Evolutionary conservation across 164 flowering plant genomes (phyloP).

Genomic region (grape (Vitis vinifera)): ASM3070453v1 NC_081819.1:16251001-16251500

Average conservation of each 20-base stretch:
- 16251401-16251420: background rate
- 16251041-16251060: background rate
- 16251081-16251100: background rate
- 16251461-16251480: constrained; percentile 15
- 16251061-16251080: background rate
- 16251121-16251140: too few relatives aligned
- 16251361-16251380: constrained; percentile 73
- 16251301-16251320: too few relatives aligned
- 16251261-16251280: too few relatives aligned
- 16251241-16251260: too few relatives aligned
- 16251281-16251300: too few relatives aligned
- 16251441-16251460: background rate
- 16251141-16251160: too few relatives aligned
- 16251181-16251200: too few relatives aligned
- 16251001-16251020: background rate
- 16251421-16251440: background rate
- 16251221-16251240: too few relatives aligned
- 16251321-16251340: constrained; percentile 27
- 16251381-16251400: constrained; percentile 37
- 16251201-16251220: too few relatives aligned
- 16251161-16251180: too few relatives aligned
- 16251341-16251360: constrained; percentile 36
- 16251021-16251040: constrained; percentile 10
- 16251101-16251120: too few relatives aligned
- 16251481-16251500: constrained; percentile 30